Percentiles rank a stretch among this genome's conserved stretches.
Evolutionary conservation across 2,329 filamentous ascomycete genomes (phyloP).

Genomic region (Metarhizium sp.): DNA sequence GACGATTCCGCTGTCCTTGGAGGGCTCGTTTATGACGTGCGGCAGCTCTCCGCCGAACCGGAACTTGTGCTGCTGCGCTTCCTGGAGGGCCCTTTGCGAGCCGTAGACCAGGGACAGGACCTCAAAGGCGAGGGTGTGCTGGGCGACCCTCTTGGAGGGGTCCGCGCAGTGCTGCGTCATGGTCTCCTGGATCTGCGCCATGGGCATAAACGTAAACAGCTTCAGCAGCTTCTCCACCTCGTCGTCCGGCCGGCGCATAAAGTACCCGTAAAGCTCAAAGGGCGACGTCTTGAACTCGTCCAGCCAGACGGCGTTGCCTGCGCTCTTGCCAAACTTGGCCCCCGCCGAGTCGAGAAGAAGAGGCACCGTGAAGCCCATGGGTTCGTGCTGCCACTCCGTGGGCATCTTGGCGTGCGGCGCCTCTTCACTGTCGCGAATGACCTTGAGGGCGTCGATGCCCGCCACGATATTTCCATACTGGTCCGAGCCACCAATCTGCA

Average conservation of each 20-base stretch:
- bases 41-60: conserved; percentile 34
- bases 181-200: conserved; percentile 53
- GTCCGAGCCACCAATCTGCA: conserved; percentile 92
- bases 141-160: conserved; percentile 65
- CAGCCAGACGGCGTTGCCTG: conserved; percentile 90
- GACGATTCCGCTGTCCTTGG: conserved; percentile 20
- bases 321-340: conserved; percentile 88
- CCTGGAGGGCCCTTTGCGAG: conserved; percentile 48
- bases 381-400: conserved; percentile 38
- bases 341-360: conserved; percentile 79
- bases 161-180: conserved; percentile 61
- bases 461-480: conserved; percentile 95
- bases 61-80: conserved; percentile 44
- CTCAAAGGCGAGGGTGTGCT: conserved; percentile 75
- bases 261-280: conserved; percentile 88
- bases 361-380: conserved; percentile 84
- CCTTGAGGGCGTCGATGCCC: conserved; percentile 76
- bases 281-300: conserved; percentile 69
- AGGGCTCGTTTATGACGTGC: conserved; percentile 19
- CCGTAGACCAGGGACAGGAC: conserved; percentile 77
- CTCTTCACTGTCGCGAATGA: conserved; percentile 52
- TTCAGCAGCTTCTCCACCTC: conserved; percentile 77
- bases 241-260: conserved; percentile 71
- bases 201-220: conserved; percentile 81
- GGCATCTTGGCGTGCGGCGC: conserved; percentile 31